Base-by-base conservation (phyloP, 1,284 basidiomycete genomes). In the Fomes fomentarius region DNA sequence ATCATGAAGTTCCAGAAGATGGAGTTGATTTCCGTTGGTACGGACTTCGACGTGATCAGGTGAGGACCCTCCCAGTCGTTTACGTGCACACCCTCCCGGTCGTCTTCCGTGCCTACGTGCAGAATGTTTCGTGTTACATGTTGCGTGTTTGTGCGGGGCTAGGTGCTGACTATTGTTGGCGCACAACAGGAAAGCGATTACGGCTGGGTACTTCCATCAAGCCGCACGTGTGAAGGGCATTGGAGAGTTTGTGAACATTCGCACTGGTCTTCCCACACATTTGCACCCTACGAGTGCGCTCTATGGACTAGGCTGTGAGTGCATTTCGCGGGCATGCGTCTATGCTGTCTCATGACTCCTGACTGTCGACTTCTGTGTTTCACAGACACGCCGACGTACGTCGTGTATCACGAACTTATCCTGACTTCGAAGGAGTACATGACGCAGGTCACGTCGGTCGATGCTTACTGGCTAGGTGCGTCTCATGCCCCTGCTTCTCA, bases 1-100 rank as follows among this genome's bases (percentile, higher is more conserved):
- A 99, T 99, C 70, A 97, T 98, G 94, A 94, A 96, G 70, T 88
- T 91, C 71, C 96, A 98, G 73, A 98, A 97, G 76, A 92, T 99
- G 85, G 87, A 89, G 34, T 73, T 96, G 17, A 82, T 93, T 58
- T 93, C 94, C 4, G 92, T 89, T 43, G 94, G 94, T 2, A 98
- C 94, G 0, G 96, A 99, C 71, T 99, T 96, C 77, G 97, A 99
- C 68, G 74, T 96, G 19, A 83, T 99, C 57, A 82, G 93, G 91
- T 93, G 52, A 19, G 76, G 69, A 28, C n/a, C 37, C n/a, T n/a
- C n/a, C n/a, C n/a, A n/a, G n/a, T n/a, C n/a, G n/a, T n/a, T n/a
- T n/a, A n/a, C n/a, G n/a, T n/a, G n/a, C n/a, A n/a, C n/a, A n/a
- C n/a, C n/a, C n/a, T n/a, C n/a, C n/a, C n/a, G n/a, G n/a, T n/a